A percentile compares a stretch with the other conserved stretches of the same genome.
phyloP scores from a whole-genome alignment of 169 alveolate genomes.

The Eimeria brunetti region DNA sequence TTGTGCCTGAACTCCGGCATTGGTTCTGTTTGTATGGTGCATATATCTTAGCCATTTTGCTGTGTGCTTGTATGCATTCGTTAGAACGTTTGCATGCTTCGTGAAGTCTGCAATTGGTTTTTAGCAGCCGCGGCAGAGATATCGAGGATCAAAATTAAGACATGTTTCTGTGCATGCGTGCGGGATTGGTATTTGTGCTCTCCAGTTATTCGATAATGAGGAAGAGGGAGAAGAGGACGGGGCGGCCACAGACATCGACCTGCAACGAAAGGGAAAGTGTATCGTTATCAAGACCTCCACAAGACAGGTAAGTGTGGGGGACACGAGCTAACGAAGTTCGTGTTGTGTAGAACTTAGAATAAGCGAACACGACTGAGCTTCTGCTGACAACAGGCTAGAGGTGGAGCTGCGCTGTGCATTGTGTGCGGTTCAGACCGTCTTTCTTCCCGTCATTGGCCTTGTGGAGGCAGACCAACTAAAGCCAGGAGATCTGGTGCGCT shows the following conservation, averaged over 20 bases:
- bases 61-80: not conserved
- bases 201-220: conserved; percentile 79
- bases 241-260: conserved; percentile 85
- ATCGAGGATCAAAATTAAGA: not conserved
- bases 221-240: conserved; percentile 79
- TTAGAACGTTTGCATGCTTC: not conserved
- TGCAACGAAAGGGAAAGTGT: conserved; percentile 89
- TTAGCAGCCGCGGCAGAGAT: not conserved
- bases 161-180: not conserved
- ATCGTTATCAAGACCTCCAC: conserved; percentile 95
- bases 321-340: not conserved
- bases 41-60: not conserved
- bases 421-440: conserved; percentile 93
- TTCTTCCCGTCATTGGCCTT: conserved; percentile 99
- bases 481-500: conserved; percentile 86
- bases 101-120: not conserved
- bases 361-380: not conserved
- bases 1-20: not conserved
- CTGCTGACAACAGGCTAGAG: not conserved
- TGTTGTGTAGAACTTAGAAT: not conserved
- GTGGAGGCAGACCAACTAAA: conserved; percentile 94
- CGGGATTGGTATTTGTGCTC: not conserved
- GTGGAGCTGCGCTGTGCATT: not conserved
- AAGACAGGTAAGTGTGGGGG: conserved; percentile 85
- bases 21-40: not conserved